Evolutionary conservation across 139 green algal species (phyloP).

Genomic region (Haematococcus lacustris): DNA sequence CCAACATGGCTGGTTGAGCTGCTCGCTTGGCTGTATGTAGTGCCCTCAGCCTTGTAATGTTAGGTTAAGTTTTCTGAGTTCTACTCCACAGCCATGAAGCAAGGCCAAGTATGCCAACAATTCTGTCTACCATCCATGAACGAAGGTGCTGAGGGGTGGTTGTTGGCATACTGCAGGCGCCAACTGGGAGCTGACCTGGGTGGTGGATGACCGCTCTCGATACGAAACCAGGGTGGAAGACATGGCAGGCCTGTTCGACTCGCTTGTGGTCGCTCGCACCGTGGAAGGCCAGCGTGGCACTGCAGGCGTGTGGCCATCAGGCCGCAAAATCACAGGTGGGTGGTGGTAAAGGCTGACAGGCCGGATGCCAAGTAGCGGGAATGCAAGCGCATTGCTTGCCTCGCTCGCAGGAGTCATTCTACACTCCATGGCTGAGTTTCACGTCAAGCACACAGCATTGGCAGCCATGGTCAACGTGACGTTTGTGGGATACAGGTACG

Average conservation of each 20-base stretch:
- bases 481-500: constrained; percentile 24
- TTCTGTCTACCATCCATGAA: too few species aligned
- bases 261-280: constrained; percentile 23
- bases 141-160: too few species aligned
- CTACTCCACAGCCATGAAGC: too few species aligned
- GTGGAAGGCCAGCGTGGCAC: constrained; percentile 10
- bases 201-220: constrained; percentile 29
- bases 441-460: constrained; percentile 27
- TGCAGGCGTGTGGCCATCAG: constrained; percentile 20
- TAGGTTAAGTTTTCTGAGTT: too few species aligned
- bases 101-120: too few species aligned
- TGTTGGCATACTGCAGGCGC: too few species aligned
- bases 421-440: constrained; percentile 19
- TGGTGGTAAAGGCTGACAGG: too few species aligned
- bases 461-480: constrained; percentile 38
- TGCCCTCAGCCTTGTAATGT: too few species aligned
- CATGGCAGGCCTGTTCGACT: constrained; percentile 29
- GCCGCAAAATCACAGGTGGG: constrained; percentile 20
- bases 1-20: too few species aligned
- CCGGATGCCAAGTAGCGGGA: too few species aligned
- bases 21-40: too few species aligned
- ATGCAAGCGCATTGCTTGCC: too few species aligned
- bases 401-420: constrained; percentile 21
- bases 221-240: not conserved
- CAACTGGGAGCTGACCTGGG: constrained; percentile 32